These are phyloP conservation scores for Zygosaccharomyces pseudobailii DNA, from an alignment of 1,139 yeast genomes.

Conservation along the genomic window DNA sequence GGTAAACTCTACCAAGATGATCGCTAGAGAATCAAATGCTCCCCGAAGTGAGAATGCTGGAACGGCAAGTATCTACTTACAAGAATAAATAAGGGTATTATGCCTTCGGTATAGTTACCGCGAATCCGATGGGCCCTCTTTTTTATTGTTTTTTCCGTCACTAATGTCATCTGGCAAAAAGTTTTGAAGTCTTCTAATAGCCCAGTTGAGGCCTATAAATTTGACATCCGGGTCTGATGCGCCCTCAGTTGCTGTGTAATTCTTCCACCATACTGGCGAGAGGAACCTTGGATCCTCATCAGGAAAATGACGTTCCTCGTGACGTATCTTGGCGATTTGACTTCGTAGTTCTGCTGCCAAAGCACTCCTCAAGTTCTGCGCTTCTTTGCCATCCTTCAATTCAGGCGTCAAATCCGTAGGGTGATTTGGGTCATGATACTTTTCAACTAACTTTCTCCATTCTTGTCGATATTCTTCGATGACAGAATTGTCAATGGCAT, in stretches of 20 bases:
- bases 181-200: slow-evolving; percentile 61
- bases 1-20: slow-evolving; percentile 53
- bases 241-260: slow-evolving; percentile 61
- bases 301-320: slow-evolving; percentile 45
- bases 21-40: slow-evolving; percentile 8
- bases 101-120: not conserved
- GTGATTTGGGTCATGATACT: slow-evolving; percentile 45
- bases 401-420: slow-evolving; percentile 59
- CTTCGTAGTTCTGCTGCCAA: slow-evolving; percentile 67
- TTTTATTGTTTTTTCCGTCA: slow-evolving; percentile 2
- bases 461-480: slow-evolving; percentile 56
- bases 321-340: slow-evolving; percentile 57
- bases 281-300: slow-evolving; percentile 60
- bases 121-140: slow-evolving; percentile 5
- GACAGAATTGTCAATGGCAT: slow-evolving; percentile 57
- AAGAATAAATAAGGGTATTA: not conserved
- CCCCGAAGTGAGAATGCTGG: not conserved
- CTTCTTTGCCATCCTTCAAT: slow-evolving; percentile 59
- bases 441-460: slow-evolving; percentile 62
- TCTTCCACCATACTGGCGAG: slow-evolving; percentile 68
- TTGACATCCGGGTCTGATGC: slow-evolving; percentile 59
- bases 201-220: slow-evolving; percentile 77
- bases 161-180: slow-evolving; percentile 40
- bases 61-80: slow-evolving; percentile 1
- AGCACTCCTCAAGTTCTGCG: slow-evolving; percentile 57